Evolutionary conservation across 1,284 basidiomycete species (phyloP), one percentile per base, ranked within the genome.

Genomic region (Melampsora americana): DNA sequence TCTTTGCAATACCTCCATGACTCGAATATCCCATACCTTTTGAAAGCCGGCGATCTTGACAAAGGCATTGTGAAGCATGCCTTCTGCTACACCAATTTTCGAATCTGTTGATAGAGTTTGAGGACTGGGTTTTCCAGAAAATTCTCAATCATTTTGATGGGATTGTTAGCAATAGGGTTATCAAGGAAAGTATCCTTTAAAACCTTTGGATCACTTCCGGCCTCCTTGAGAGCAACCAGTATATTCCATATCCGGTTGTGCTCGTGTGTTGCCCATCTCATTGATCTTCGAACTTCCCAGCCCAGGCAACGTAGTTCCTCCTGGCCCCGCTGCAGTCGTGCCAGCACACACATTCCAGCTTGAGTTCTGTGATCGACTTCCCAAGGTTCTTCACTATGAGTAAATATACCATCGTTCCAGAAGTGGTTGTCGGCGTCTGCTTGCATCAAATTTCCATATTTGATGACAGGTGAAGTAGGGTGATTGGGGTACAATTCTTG

Each of bases 381-480:
- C 67, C 67, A 69, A 11, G 67, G 67, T 23, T 59, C 67, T 2
- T 69, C 30, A 14, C 44, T 20, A 30, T 69, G 56, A 0, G 67
- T 69, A 20, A 69, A 69, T 1, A 42, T 39, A 5, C 67, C 46
- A 42, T 69, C 67, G n/a, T 23, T 69, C 67, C 67, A 69, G 20
- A 69, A 69, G 7, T 28, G 48, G 32, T 28, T 18, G 26, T 69
- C 67, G 18, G 50, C 32, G 16, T 56, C 50, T n/a, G 60, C 16
- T 18, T 39, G 14, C 50, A 69, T 56, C 16, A 69, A 6, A 0
- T 1, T 28, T 9, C 35, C 32, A 26, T 69, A 69, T 26, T n/a
- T 16, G 12, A 60, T 12, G 39, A 16, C n/a, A 1, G 9, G 7
- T 1, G 60, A 14, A 7, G 50, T 60, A 0, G 53, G 18, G 5